Evolutionary conservation across 345 rosid genomes (phyloP).

Genomic region (Bruguiera sexangula): DNA sequence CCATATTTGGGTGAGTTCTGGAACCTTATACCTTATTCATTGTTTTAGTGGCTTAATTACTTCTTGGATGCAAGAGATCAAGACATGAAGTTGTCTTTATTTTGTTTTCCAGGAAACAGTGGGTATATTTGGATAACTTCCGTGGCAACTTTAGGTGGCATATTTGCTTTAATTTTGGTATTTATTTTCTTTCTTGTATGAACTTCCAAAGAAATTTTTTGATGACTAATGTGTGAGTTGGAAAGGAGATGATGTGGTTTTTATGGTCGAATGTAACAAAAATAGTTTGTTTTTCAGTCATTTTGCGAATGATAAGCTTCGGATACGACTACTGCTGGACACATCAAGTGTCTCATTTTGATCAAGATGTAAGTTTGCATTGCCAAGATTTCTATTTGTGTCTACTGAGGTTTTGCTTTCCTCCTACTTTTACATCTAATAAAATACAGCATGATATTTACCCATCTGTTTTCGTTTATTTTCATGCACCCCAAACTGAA

Average conservation of each 20-base stretch:
- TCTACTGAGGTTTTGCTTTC: not conserved
- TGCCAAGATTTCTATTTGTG: not conserved
- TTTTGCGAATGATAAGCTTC: slow-evolving; percentile 90
- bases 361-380: slow-evolving; percentile 52
- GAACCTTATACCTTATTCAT: not conserved
- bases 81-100: slow-evolving; percentile 5
- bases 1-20: slow-evolving; percentile 72
- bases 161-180: slow-evolving; percentile 95
- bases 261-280: not conserved
- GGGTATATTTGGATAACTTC: slow-evolving; percentile 67
- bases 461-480: too few relatives aligned
- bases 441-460: too few relatives aligned
- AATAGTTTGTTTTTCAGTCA: slow-evolving; percentile 37
- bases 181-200: slow-evolving; percentile 11
- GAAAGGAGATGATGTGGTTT: not conserved
- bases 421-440: not conserved
- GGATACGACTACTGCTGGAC: slow-evolving; percentile 89
- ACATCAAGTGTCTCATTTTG: slow-evolving; percentile 52
- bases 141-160: slow-evolving; percentile 96
- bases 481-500: not conserved
- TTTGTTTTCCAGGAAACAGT: slow-evolving; percentile 44
- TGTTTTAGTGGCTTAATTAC: not conserved
- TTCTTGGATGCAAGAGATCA: slow-evolving; percentile 8
- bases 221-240: not conserved
- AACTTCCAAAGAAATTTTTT: not conserved